Base-by-base conservation (phyloP, 2,329 filamentous ascomycete species). In the Apiospora koreana region DNA sequence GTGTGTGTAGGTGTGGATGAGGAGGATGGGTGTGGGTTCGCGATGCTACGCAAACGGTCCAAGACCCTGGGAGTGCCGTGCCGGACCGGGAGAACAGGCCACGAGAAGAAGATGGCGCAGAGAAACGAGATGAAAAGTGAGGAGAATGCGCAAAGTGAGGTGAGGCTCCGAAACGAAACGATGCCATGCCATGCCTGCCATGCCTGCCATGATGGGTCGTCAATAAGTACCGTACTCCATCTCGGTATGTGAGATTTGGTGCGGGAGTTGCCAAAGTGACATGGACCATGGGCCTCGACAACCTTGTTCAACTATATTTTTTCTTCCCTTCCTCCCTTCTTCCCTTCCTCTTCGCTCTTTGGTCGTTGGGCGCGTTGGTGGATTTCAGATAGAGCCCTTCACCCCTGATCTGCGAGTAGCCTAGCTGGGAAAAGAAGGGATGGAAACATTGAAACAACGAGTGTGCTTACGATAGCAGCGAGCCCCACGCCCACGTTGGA, bases 301-400 rank as follows among this genome's bases (percentile, higher is more conserved):
- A 54, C 48, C 23, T 54, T 54, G 48, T 54, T 25, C 25, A 54
- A 21, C 48, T 50, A 18, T 21, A 18, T 18, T 28, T 50, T 16
- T 50, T n/a, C n/a, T n/a, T n/a, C n/a, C n/a, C n/a, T 54, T 31
- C 31, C 50, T n/a, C 7, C 16, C 50, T n/a, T n/a, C 50, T 58
- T n/a, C n/a, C n/a, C n/a, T n/a, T n/a, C n/a, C n/a, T n/a, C n/a
- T n/a, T n/a, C n/a, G n/a, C n/a, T n/a, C n/a, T n/a, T n/a, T n/a
- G n/a, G n/a, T n/a, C n/a, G n/a, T n/a, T n/a, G n/a, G n/a, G n/a
- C n/a, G 35, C 35, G 35, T 23, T 43, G 41, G 67, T 50, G 35
- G 67, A 50, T 64, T 43, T 64, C 67, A 64, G 35, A 42, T 64
- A 28, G 38, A 69, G 48, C 67, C 67, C 48, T 48, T 68, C 14